Evolutionary conservation across 2,329 filamentous ascomycete genomes (phyloP).

Genomic region (Nemania sp.): DNA sequence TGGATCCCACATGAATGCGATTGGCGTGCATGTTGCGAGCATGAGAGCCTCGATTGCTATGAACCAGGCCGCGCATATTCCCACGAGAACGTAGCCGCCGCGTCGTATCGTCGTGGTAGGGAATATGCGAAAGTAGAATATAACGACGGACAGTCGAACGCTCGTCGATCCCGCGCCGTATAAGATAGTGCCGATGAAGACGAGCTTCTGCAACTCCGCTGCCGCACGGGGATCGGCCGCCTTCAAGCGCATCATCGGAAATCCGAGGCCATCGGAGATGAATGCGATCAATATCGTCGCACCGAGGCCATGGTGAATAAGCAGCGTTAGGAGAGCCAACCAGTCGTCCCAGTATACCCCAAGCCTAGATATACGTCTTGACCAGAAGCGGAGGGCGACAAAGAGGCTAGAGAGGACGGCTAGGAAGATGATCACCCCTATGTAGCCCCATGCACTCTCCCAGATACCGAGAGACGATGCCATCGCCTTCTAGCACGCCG

Average conservation of each 20-base stretch:
- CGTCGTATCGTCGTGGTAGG: conserved; percentile 15
- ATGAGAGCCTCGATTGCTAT: conserved; percentile 44
- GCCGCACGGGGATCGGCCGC: not conserved
- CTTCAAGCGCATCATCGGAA: not conserved
- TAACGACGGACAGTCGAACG: conserved; percentile 25
- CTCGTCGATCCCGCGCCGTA: conserved; percentile 22
- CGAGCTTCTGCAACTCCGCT: conserved; percentile 22
- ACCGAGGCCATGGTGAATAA: conserved; percentile 21
- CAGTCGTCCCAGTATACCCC: conserved; percentile 24
- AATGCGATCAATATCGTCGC: conserved; percentile 20
- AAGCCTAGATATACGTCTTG: conserved; percentile 19
- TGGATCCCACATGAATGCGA: conserved; percentile 21
- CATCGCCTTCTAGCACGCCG: conserved; percentile 18
- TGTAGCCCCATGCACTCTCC: conserved; percentile 21
- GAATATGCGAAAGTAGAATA: conserved; percentile 28
- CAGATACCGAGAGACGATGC: conserved; percentile 38
- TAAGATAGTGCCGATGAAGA: conserved; percentile 18
- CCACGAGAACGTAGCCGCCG: conserved; percentile 17
- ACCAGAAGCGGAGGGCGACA: conserved; percentile 28
- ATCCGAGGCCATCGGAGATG: conserved; percentile 18
- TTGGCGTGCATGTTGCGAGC: conserved; percentile 34
- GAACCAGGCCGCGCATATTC: conserved; percentile 32
- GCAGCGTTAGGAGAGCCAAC: conserved; percentile 23
- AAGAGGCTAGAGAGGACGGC: conserved; percentile 20
- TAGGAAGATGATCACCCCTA: conserved; percentile 20